Evolutionary conservation across 2,329 filamentous ascomycete species (phyloP), one percentile per base, ranked within the genome.

Genomic region (Arthrobotrys megalospora): DNA sequence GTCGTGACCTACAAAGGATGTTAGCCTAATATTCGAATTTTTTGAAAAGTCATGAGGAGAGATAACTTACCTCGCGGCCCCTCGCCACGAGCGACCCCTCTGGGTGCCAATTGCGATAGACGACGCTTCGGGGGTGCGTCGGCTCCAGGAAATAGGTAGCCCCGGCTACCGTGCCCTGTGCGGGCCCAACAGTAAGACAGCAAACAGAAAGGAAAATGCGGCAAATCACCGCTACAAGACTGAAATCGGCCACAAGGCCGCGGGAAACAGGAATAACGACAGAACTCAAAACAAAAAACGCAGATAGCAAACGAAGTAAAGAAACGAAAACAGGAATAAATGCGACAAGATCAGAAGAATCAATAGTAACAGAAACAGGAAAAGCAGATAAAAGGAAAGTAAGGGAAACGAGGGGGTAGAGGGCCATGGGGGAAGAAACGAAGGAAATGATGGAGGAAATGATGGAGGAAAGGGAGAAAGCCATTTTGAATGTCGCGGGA

Each of bases 81-180:
- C 12, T 19, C 32, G 52, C 10, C 32, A 32, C n/a, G 52, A 58
- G 4, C 1, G 52, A 38, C 24, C 24, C 12, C 16, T 58, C 12
- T 32, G 28, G 52, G 36, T 58, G 32, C 52, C 52, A 58, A n/a
- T 58, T 58, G 32, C 32, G 52, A 38, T 58, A 58, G 32, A 58
- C 32, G 52, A 58, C 52, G 52, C 52, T 58, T 38, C 52, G 52
- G 52, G 52, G 52, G 52, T 58, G 52, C 52, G 52, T 58, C 52
- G 52, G n/a, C 52, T n/a, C 52, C 32, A 58, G 36, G 52, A 58
- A 58, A 24, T 58, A 58, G 52, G 52, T 58, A 58, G 52, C 32
- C 32, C 52, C 52, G 52, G 32, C 52, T 58, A 38, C 52, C 52
- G 36, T 38, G 32, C 52, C 52, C 52, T 58, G 52, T 38, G 32